Conservation (phyloP, 2,329 filamentous ascomycete species). For the Aspergillus sp. region DNA sequence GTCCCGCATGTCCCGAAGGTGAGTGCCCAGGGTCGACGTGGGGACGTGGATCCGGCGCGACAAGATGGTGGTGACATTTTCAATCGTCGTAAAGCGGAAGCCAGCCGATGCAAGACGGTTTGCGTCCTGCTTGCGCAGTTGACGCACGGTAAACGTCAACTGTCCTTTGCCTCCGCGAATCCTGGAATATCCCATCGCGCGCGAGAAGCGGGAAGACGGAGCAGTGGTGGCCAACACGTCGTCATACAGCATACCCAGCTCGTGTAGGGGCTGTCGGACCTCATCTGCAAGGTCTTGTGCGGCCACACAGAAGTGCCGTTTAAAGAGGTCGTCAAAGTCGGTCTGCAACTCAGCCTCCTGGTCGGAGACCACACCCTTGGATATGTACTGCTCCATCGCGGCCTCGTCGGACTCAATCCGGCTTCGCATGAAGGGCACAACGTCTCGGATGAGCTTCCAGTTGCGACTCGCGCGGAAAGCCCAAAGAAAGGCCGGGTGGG, state of each 20-base stretch:
- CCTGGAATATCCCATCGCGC: slow-evolving; percentile 26
- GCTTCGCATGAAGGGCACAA: slow-evolving; percentile 69
- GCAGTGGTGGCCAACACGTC: slow-evolving; percentile 68
- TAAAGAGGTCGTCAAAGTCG: slow-evolving; percentile 74
- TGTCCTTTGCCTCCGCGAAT: slow-evolving; percentile 63
- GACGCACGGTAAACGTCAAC: slow-evolving; percentile 74
- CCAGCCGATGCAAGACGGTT: slow-evolving; percentile 67
- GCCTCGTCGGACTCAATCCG: slow-evolving; percentile 60
- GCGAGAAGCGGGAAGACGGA: slow-evolving; percentile 28
- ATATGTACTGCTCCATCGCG: slow-evolving; percentile 48
- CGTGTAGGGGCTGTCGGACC: slow-evolving; percentile 61
- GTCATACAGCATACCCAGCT: slow-evolving; percentile 71
- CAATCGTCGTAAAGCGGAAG: slow-evolving; percentile 72
- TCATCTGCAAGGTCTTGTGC: slow-evolving; percentile 70
- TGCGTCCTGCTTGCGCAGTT: slow-evolving; percentile 58
- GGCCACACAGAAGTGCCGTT: slow-evolving; percentile 79
- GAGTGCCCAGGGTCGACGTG: slow-evolving; percentile 57
- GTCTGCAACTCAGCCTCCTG: slow-evolving; percentile 57
- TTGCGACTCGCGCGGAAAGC: slow-evolving; percentile 78
- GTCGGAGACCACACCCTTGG: slow-evolving; percentile 36
- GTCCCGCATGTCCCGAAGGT: slow-evolving; percentile 63
- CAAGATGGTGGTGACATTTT: slow-evolving; percentile 67
- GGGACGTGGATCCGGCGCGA: slow-evolving; percentile 73
- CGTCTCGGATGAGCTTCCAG: slow-evolving; percentile 67
- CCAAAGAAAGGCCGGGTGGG: slow-evolving; percentile 82